A percentile compares a stretch with the other conserved stretches of the same genome.
Conservation (phyloP, 768 basidiomycete species). For the Trametes cingulata region DNA sequence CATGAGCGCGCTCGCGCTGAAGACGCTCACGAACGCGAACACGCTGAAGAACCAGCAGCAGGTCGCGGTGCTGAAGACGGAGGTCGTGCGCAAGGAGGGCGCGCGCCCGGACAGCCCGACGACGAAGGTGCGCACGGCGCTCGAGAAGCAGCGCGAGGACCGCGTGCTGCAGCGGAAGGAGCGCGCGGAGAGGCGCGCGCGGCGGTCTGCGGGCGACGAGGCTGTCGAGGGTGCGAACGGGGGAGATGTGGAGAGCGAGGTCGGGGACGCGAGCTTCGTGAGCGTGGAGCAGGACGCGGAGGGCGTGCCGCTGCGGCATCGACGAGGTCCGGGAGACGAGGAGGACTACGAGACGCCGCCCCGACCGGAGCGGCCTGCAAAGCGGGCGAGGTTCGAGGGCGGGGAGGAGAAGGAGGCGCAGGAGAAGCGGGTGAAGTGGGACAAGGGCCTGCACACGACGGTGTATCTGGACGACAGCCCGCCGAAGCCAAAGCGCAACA, state of each 20-base stretch:
- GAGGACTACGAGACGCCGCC: conserved; percentile 77
- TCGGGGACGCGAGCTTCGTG: conserved; percentile 18
- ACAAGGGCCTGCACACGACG: conserved; percentile 62
- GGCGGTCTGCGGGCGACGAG: conserved; percentile 31
- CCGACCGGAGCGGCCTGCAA: conserved; percentile 41
- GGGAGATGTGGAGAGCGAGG: neutral
- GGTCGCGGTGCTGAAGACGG: conserved; percentile 61
- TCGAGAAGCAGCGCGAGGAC: conserved; percentile 69
- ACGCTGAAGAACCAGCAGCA: conserved; percentile 74
- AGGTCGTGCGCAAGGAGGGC: conserved; percentile 71
- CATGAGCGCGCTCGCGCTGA: conserved; percentile 69
- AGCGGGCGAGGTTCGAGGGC: conserved; percentile 42
- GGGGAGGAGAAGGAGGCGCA: conserved; percentile 36
- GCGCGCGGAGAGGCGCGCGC: conserved; percentile 62
- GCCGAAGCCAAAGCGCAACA: conserved; percentile 46
- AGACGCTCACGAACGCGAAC: conserved; percentile 69
- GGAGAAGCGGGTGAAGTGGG: conserved; percentile 74
- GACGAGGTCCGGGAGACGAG: conserved; percentile 75
- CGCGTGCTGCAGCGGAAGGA: conserved; percentile 52
- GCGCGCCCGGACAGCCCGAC: conserved; percentile 74
- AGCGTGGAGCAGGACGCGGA: conserved; percentile 32
- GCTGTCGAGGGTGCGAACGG: conserved; percentile 32
- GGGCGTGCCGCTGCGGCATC: conserved; percentile 42
- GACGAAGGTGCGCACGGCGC: conserved; percentile 68
- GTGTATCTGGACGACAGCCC: conserved; percentile 66